phyloP scores from a whole-genome alignment of 805 yeast genomes.

The Vanderwaltozyma yarrowii region DNA sequence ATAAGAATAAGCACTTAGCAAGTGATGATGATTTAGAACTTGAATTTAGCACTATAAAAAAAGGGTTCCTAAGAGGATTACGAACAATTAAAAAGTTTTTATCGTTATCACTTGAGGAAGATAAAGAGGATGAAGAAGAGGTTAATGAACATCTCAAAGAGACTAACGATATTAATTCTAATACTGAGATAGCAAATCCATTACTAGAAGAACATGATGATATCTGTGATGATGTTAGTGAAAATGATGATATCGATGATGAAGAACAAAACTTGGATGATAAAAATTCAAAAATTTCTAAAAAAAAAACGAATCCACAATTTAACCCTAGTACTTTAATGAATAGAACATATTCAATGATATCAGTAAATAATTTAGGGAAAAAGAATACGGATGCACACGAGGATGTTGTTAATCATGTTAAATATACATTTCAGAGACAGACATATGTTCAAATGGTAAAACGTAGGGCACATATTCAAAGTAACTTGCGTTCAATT shows the following conservation, averaged over 20 bases:
- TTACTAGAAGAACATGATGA: too few relatives aligned
- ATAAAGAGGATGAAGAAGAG: too few relatives aligned
- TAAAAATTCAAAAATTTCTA: neutral
- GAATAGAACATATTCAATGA: neutral
- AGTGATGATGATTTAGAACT: neutral
- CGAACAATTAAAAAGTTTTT: too few relatives aligned
- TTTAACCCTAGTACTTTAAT: too few relatives aligned
- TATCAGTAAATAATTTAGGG: neutral
- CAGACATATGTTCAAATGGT: slow-evolving; percentile 54
- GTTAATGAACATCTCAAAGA: too few relatives aligned
- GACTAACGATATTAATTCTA: too few relatives aligned
- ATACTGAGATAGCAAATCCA: too few relatives aligned
- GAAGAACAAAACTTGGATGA: neutral
- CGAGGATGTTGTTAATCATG: slow-evolving; percentile 1
- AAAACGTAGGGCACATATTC: slow-evolving; percentile 52
- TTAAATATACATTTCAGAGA: slow-evolving; percentile 37
- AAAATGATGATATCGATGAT: neutral
- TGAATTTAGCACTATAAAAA: neutral
- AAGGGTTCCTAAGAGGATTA: too few relatives aligned
- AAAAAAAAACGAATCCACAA: too few relatives aligned
- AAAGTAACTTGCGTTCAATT: slow-evolving; percentile 67
- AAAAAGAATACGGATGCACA: neutral
- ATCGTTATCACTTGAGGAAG: too few relatives aligned
- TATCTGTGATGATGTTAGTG: slow-evolving; percentile 1
- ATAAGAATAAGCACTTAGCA: neutral